Evolutionary conservation across 148 eudicot species (phyloP), one percentile per base, ranked within the genome.

Genomic region (Mesembryanthemum crystallinum): DNA sequence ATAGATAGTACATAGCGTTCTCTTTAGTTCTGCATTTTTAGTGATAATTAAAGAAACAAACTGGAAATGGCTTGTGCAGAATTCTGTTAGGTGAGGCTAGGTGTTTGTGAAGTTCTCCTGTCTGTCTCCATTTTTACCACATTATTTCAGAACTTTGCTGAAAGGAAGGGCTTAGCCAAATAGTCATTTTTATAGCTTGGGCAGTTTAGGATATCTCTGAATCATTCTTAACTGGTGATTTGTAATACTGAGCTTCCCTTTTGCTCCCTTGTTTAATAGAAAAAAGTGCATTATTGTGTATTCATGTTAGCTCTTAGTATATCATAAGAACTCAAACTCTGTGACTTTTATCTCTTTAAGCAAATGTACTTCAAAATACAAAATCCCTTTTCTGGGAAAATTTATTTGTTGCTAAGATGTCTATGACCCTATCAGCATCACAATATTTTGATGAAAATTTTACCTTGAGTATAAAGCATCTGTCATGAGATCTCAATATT

Each of bases 1-100:
- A 71, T 57, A 85, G 82, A 84, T 88, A 84, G 84, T 79, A 80
- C 69, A 72, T 12, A 49, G 30, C 63, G 20, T 25, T 70, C 71
- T 32, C 55, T 42, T 66, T 33, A 45, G 21, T n/a, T 73, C 63
- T 45, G 58, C 54, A 73, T 49, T 45, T 61, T 35, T 79, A 71
- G 20, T 29, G 69, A 65, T 73, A 59, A 7, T 66, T 14, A n/a
- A 66, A 64, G 49, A n/a, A 66, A 24, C 47, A 66, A 66, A 24
- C 21, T 25, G 39, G 71, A 71, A 35, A 30, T 6, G 11, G 59
- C 24, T 47, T 64, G 76, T 64, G 63, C 71, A 72, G 80, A 49
- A 39, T 45, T 55, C 70, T 57, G 60, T 55, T 47, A 78, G 59
- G 18, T 70, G 69, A 69, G 69, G 49, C 17, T 69, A 33, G 20